A percentile compares a stretch with the other conserved stretches of the same genome.
Evolutionary conservation across 352 stramenopile genomes (phyloP).

Genomic region (Globisporangium irregulare): DNA sequence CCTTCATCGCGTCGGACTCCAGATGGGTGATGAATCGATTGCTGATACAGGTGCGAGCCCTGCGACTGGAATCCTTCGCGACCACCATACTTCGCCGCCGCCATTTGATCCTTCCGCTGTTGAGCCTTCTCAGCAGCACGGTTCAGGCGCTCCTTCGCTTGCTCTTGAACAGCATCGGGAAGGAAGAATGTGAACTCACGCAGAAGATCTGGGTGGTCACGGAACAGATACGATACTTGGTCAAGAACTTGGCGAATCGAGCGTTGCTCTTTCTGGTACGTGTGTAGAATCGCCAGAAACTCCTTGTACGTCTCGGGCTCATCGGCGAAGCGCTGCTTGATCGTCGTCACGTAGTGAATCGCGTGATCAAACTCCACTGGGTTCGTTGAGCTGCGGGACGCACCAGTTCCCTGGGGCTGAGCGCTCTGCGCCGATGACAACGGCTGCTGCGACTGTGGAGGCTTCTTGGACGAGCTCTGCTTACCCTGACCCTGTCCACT

Average conservation of each 20-base stretch:
- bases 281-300: slow-evolving; percentile 99
- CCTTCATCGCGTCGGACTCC: slow-evolving; percentile 39
- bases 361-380: slow-evolving; percentile 99
- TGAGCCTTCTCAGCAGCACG: slow-evolving; percentile 94
- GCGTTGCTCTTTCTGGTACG: slow-evolving; percentile 99
- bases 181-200: slow-evolving; percentile 99
- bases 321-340: slow-evolving; percentile 98
- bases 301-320: slow-evolving; percentile 98
- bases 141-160: slow-evolving; percentile 95
- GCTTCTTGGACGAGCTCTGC: slow-evolving; percentile 56
- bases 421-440: slow-evolving; percentile 5
- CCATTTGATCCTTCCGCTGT: slow-evolving; percentile 72
- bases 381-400: slow-evolving; percentile 55
- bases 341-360: slow-evolving; percentile 99
- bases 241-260: slow-evolving; percentile 97
- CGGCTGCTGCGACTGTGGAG: slow-evolving; percentile 26
- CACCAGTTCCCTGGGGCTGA: slow-evolving; percentile 8
- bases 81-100: slow-evolving; percentile 39
- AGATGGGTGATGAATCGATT: slow-evolving; percentile 13
- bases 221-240: slow-evolving; percentile 98
- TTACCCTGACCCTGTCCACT: slow-evolving; percentile 35
- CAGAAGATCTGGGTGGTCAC: slow-evolving; percentile 98
- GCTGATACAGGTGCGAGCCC: slow-evolving; percentile 19
- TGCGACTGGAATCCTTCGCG: slow-evolving; percentile 29
- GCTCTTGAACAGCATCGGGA: slow-evolving; percentile 97